Evolutionary conservation across 805 yeast genomes (phyloP), one percentile per base, ranked within the genome.

Genomic region (Cyberlindnera mycetangii): DNA sequence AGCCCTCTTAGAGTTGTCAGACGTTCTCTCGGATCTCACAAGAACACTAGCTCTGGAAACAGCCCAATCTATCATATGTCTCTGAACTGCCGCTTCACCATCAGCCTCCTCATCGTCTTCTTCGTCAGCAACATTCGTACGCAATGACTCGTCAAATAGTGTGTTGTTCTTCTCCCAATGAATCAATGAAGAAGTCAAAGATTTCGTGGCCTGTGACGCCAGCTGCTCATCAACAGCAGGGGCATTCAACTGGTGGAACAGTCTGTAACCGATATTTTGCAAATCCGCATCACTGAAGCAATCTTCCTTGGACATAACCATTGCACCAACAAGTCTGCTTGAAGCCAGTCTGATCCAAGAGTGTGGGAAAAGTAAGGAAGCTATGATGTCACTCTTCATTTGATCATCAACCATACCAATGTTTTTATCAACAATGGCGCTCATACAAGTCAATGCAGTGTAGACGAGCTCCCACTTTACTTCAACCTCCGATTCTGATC

Each of bases 321-420:
- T 59, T 1, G 65, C 56, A 1, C 83, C 81, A 32, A 81, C 61
- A 27, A 88, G 67, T 42, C 90, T 70, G 7, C 83, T 67, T 1
- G 95, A 69, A 5, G 75, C 66, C 47, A 85, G 70, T 55, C 97
- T 78, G 7, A 90, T 85, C 98, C 98, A 90, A 1, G 93, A 74
- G 64, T 90, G 97, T 2, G 97, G 97, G 60, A 78, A 90, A 41
- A 90, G 68, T 42, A 89, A 70, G 22, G 80, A 65, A 3, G 72
- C 74, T 19, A 78, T 69, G 3, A 85, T 64, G 15, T 64, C 60
- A 3, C 61, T 53, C 37, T 65, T 70, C 54, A 68, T 71, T 3
- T 53, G 56, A 9, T 62, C 65, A 32, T 68, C 70, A 16, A 51
- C 47, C 28, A 51, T 33, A 3, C 42, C 41, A 22, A 37, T 32